Conservation (phyloP, 805 yeast species). For the Nakazawaea ambrosiae region DNA sequence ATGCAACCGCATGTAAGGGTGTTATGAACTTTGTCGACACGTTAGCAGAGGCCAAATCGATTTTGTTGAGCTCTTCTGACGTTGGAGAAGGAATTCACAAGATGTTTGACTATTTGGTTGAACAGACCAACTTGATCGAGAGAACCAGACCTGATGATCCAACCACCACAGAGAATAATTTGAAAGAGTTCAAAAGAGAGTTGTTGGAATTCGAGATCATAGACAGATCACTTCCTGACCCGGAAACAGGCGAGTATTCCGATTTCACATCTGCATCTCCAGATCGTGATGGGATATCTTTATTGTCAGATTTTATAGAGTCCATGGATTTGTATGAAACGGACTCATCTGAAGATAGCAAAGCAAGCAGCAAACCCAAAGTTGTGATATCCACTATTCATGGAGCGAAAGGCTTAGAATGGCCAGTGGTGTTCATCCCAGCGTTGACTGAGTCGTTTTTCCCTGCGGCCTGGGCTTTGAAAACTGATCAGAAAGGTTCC, state of each 20-base stretch:
- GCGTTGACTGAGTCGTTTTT: slow-evolving; percentile 59
- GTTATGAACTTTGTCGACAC: slow-evolving; percentile 23
- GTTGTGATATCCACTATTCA: slow-evolving; percentile 72
- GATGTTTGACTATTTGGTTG: slow-evolving; percentile 17
- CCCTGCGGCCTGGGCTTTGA: slow-evolving; percentile 49
- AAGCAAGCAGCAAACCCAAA: slow-evolving; percentile 13
- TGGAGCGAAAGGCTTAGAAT: slow-evolving; percentile 89
- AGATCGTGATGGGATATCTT: slow-evolving; percentile 10
- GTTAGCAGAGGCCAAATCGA: slow-evolving; percentile 14
- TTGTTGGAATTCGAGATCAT: slow-evolving; percentile 19
- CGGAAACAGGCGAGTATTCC: slow-evolving; percentile 5
- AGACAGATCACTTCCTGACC: slow-evolving; percentile 11
- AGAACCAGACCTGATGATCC: slow-evolving; percentile 10
- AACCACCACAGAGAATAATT: slow-evolving; percentile 12
- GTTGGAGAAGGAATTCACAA: slow-evolving; percentile 8
- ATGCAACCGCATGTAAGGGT: too few relatives aligned
- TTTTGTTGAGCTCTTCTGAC: slow-evolving; percentile 12
- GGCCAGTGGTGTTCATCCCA: slow-evolving; percentile 88
- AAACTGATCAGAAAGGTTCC: slow-evolving; percentile 22
- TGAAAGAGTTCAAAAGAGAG: slow-evolving; percentile 22
- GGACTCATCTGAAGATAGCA: too few relatives aligned
- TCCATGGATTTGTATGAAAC: slow-evolving; percentile 30
- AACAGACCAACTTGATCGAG: slow-evolving; percentile 16
- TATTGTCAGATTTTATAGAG: slow-evolving; percentile 20
- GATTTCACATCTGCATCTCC: slow-evolving; percentile 1